phyloP scores from a whole-genome alignment of 1,284 basidiomycete genomes.

The Naganishia albida region DNA sequence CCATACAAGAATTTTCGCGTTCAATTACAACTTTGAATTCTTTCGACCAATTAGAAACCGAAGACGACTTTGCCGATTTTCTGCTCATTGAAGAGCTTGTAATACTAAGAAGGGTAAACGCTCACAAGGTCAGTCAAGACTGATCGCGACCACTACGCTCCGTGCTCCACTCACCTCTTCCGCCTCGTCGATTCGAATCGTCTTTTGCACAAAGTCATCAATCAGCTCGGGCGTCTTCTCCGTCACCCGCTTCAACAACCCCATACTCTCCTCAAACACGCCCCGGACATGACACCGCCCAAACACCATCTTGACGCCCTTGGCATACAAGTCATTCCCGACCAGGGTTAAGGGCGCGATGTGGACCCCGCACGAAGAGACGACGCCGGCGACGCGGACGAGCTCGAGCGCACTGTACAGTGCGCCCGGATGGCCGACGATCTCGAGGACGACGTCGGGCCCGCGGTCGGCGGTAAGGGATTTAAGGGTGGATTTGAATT shows the following conservation, averaged over 20 bases:
- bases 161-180: conserved; percentile 39
- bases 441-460: conserved; percentile 59
- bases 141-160: background rate
- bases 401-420: conserved; percentile 72
- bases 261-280: conserved; percentile 72
- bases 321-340: conserved; percentile 67
- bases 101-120: conserved; percentile 40
- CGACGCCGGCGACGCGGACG: conserved; percentile 75
- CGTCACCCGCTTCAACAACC: conserved; percentile 58
- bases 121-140: background rate
- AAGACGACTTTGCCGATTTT: conserved; percentile 54
- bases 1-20: no score
- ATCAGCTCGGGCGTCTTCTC: conserved; percentile 46
- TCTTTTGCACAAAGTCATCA: conserved; percentile 48
- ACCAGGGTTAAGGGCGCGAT: conserved; percentile 41
- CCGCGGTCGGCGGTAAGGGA: conserved; percentile 50
- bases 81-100: conserved; percentile 48
- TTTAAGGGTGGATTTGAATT: conserved; percentile 33
- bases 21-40: no score
- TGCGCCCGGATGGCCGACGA: conserved; percentile 75
- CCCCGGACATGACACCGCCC: conserved; percentile 82
- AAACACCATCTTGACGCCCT: conserved; percentile 64
- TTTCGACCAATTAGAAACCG: conserved; percentile 21
- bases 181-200: conserved; percentile 46
- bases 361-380: conserved; percentile 74